Evolutionary conservation across 352 stramenopile genomes (phyloP), one percentile per base, ranked within the genome.

Genomic region (Globisporangium okanoganense): DNA sequence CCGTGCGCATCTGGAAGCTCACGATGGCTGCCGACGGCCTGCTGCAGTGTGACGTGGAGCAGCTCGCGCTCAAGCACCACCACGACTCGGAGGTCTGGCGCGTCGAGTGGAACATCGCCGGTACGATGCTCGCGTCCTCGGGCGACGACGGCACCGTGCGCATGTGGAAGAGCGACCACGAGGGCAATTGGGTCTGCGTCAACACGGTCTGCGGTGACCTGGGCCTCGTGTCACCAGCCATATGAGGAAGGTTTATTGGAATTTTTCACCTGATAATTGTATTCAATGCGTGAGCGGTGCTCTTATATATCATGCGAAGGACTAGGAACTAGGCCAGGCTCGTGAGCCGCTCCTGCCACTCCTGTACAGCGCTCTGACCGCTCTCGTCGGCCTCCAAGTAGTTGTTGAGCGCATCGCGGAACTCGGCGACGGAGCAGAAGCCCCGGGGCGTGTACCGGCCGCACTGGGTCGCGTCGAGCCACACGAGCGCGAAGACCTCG

Each of bases 71-170:
- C 16, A 91, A 92, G 62, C 81, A 94, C 59, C 86, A 95, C 65
- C 82, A 92, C 72, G 78, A 90, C 71, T 92, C 78, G 67, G 85
- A 98, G 64, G 89, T 98, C 25, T 99, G 96, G 96, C 85, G 93
- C 40, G 96, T 97, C 53, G 89, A 98, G 72, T 99, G 94, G 94
- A 98, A 98, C 65, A 87, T 99, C 43, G 98, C 96, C 10, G 96
- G 96, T 25, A 98, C 95, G 14, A 97, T 98, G 65, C 70, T 99
- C 50, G 94, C 94, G 31, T 97, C 86, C 48, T 97, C 87, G 2
- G 93, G 96, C 8, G 96, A 99, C 71, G 88, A 96, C 56, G 95
- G 95, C 52, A 95, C 92, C 14, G 90, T 99, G n/a, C 82, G 93
- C 51, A 84, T 99, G 69, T 99, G 93, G 94, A 97, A 98, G 69